Percentiles rank a stretch among this genome's conserved stretches.
Conservation (phyloP, 1,139 yeast genomes). For the Taphrina flavorubra region DNA sequence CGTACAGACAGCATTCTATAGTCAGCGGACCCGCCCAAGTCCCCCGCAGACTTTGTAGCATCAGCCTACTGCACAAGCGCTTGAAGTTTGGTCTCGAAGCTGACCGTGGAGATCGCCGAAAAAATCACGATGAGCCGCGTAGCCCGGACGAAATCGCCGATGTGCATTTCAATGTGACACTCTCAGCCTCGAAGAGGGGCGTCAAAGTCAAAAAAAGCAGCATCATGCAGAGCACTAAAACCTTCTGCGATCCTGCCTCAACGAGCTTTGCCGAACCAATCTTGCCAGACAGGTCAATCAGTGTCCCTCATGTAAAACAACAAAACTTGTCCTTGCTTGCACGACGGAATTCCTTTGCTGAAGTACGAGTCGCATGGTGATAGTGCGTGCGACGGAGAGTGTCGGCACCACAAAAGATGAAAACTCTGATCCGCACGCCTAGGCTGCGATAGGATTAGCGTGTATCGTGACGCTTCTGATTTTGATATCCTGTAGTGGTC, state of each 20-base stretch:
- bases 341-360: conserved; percentile 16
- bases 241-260: background rate
- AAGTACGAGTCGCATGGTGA: conserved; percentile 19
- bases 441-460: conserved; percentile 53
- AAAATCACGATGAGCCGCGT: too few species aligned
- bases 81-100: background rate
- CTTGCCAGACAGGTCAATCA: background rate
- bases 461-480: conserved; percentile 56
- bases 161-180: too few species aligned
- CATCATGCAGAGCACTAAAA: background rate
- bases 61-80: conserved; percentile 7
- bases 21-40: too few species aligned
- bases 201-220: background rate
- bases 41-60: background rate
- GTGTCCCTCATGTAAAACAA: background rate
- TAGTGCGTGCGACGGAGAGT: background rate
- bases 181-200: background rate
- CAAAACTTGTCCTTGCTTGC: background rate
- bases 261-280: background rate
- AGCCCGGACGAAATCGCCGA: too few species aligned
- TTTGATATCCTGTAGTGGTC: conserved; percentile 54
- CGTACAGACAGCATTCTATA: too few species aligned
- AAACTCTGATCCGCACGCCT: background rate
- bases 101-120: too few species aligned
- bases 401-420: background rate